These are phyloP conservation scores for Ulota crispa DNA, from an alignment of 225 moss, liverwort and hornwort species.

Conservation along the genomic window DNA sequence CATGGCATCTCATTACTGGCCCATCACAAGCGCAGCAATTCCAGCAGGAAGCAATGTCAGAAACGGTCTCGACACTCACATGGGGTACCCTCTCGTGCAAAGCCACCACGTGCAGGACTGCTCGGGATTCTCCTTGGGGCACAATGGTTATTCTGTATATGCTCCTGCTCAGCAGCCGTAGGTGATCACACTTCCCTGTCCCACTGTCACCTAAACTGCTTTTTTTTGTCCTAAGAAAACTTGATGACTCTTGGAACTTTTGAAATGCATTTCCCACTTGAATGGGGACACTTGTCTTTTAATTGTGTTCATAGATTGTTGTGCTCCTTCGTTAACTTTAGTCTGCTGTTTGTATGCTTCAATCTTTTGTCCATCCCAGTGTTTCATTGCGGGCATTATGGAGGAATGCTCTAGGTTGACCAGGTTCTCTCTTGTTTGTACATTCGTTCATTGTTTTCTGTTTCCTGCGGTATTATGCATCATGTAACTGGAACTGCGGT, in stretches of 20 bases:
- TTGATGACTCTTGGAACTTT: conserved; percentile 37
- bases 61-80: conserved; percentile 84
- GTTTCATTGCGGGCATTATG: not conserved
- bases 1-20: conserved; percentile 85
- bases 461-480: not conserved
- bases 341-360: not conserved
- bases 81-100: conserved; percentile 89
- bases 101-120: conserved; percentile 92
- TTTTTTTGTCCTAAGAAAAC: conserved; percentile 27
- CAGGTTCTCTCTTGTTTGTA: not conserved
- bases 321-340: not conserved
- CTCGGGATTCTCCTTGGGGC: conserved; percentile 77
- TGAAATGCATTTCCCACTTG: conserved; percentile 44
- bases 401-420: not conserved
- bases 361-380: not conserved
- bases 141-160: conserved; percentile 88
- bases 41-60: conserved; percentile 63
- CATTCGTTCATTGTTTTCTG: not conserved
- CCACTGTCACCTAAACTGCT: conserved; percentile 15
- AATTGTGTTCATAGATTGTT: conserved; percentile 18
- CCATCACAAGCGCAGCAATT: conserved; percentile 66
- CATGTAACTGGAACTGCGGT: not conserved
- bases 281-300: conserved; percentile 38
- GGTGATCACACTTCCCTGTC: conserved; percentile 18
- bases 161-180: conserved; percentile 93